Percentiles rank a stretch among this genome's conserved stretches.
Conservation (phyloP, 1,284 basidiomycete genomes). For the Malassezia arunalokei region DNA sequence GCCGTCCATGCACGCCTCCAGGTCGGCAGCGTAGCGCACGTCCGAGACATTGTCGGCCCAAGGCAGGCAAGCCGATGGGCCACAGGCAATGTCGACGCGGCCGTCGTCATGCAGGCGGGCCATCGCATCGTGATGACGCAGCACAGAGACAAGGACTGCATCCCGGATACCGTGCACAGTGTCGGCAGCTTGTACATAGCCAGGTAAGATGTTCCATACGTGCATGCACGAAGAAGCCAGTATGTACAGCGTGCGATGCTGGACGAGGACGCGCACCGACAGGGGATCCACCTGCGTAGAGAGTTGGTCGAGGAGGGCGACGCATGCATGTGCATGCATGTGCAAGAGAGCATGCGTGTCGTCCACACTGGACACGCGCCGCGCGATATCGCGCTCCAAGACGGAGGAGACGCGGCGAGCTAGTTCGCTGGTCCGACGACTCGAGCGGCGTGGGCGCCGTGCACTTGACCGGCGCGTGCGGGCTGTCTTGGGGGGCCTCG, state of each 20-base stretch:
- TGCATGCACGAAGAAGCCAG: background rate
- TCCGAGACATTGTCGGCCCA: background rate
- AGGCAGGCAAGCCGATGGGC: background rate
- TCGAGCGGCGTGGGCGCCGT: conserved; percentile 2
- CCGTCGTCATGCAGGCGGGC: background rate
- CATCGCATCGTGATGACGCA: background rate
- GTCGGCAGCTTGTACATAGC: background rate
- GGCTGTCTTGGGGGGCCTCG: conserved; percentile 8
- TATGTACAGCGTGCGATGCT: conserved; percentile 17
- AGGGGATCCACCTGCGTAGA: background rate
- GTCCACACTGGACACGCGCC: background rate
- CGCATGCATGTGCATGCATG: conserved; percentile 26
- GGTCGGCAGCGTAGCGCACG: background rate
- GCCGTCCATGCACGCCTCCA: background rate
- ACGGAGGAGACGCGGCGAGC: background rate
- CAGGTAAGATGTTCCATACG: background rate
- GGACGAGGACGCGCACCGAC: conserved; percentile 17
- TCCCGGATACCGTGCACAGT: background rate
- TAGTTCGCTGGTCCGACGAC: background rate
- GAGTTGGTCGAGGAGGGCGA: conserved; percentile 29
- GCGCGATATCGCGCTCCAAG: background rate
- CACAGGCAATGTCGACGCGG: background rate
- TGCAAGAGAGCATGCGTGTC: conserved; percentile 19
- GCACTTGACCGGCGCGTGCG: background rate
- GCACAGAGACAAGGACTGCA: background rate